Conservation (phyloP, 75 land plant species). For the Pinus albicaulis region DNA sequence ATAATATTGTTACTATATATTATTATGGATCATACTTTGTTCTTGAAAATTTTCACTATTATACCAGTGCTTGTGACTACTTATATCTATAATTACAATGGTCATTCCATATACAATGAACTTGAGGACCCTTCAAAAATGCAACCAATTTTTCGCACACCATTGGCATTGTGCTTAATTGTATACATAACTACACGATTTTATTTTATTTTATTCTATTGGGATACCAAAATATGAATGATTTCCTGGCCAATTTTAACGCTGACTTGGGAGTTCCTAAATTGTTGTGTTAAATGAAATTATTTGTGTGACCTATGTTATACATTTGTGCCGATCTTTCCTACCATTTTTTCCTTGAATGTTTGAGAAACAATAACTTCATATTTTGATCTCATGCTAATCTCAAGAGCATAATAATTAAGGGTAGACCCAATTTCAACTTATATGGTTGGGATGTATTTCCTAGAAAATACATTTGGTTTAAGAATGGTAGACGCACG, state of each 20-base stretch:
- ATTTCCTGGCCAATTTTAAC: too few species aligned
- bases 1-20: constrained; percentile 78
- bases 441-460: too few species aligned
- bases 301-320: constrained; percentile 75
- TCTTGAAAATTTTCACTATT: constrained; percentile 76
- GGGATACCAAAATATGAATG: constrained; percentile 67
- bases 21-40: constrained; percentile 46
- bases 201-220: constrained; percentile 79
- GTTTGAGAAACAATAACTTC: too few species aligned
- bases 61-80: constrained; percentile 88
- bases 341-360: constrained; percentile 77
- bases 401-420: too few species aligned
- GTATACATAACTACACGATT: constrained; percentile 73
- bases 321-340: constrained; percentile 94
- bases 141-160: constrained; percentile 47
- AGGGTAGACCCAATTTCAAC: too few species aligned
- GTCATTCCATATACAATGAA: too few species aligned
- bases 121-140: too few species aligned
- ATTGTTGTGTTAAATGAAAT: constrained; percentile 43
- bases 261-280: constrained; percentile 66
- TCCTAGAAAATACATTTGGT: too few species aligned
- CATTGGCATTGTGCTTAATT: constrained; percentile 60
- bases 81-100: constrained; percentile 89
- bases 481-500: too few species aligned
- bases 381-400: too few species aligned